Evolutionary conservation across 1,284 basidiomycete genomes (phyloP), one percentile per base, ranked within the genome.

Genomic region (Trametes hirsuta): DNA sequence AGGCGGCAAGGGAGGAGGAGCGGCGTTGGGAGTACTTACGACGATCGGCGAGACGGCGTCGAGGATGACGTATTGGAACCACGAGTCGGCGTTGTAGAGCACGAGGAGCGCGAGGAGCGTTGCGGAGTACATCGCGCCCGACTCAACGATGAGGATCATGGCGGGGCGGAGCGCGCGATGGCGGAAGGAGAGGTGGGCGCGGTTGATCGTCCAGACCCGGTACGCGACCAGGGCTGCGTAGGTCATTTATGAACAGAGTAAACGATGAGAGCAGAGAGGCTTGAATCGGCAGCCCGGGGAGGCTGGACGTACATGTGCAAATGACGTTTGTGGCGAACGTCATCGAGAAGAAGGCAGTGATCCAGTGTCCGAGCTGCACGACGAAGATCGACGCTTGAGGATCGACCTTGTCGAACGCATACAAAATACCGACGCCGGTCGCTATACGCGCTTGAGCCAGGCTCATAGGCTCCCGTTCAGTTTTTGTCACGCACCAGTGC

Each of bases 21-120:
- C 30, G 79, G 65, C 15, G 68, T 64, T 42, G 76, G 64, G 11
- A 77, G 68, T 9, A 75, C 74, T 21, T 65, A 68, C 2, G 75
- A 77, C 65, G 78, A 79, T 30, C 77, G 45, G 77, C 77, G 15
- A 76, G 58, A 77, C 76, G 15, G 75, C 71, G 60, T 79, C 77
- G 6, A 79, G 61, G 14, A 77, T 52, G 18, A 77, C 68, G 58
- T 78, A 78, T 55, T 77, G 76, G 51, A 73, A 72, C 69, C 73
- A 77, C 6, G 71, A 74, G 30, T 71, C 66, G 10, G 64, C 62
- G 50, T 72, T 67, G 63, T 76, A 78, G 11, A 75, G 62, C 18
- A 75, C 67, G 14, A 78, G 68, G 22, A 79, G 66, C 6, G 68
- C 63, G 30, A 75, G 63, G n/a, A 78, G 69, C 2, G 74, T 74